phyloP scores from a whole-genome alignment of 805 yeast genomes.

The Jamesozyma hellenica region DNA sequence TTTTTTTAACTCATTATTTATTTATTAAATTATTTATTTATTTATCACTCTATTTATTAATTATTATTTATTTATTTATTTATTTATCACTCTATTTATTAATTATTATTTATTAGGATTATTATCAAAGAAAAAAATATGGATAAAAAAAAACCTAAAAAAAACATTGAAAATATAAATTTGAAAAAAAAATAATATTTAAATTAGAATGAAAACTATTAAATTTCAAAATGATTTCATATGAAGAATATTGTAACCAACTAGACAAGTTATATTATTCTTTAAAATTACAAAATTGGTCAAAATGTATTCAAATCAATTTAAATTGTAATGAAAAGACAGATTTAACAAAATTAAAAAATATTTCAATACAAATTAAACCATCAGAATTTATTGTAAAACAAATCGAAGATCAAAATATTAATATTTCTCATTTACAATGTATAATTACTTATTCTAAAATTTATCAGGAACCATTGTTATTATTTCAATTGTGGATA shows the following conservation, averaged over 20 bases:
- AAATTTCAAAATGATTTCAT: conserved; percentile 1
- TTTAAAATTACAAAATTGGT: neutral
- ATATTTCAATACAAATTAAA: neutral
- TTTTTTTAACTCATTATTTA: too few relatives aligned
- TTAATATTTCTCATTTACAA: neutral
- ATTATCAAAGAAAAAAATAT: too few relatives aligned
- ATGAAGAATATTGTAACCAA: conserved; percentile 1
- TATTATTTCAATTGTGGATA: conserved; percentile 15
- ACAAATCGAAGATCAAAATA: neutral
- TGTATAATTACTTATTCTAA: conserved; percentile 1
- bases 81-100: neutral
- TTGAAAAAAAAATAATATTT: too few relatives aligned
- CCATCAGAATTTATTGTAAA: neutral
- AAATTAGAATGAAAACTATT: too few relatives aligned
- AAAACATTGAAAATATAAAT: too few relatives aligned
- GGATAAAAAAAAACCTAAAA: neutral
- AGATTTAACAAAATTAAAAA: neutral
- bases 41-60: conserved; percentile 5
- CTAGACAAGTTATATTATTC: conserved; percentile 1
- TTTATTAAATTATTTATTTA: conserved; percentile 11
- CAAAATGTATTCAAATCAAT: conserved; percentile 1
- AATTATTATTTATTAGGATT: too few relatives aligned
- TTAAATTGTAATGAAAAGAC: neutral
- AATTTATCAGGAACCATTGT: conserved; percentile 16
- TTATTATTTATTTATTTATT: neutral